Percentiles rank a stretch among this genome's conserved stretches.
phyloP scores from a whole-genome alignment of 2,329 filamentous ascomycete species.

The Xylaria sp. region DNA sequence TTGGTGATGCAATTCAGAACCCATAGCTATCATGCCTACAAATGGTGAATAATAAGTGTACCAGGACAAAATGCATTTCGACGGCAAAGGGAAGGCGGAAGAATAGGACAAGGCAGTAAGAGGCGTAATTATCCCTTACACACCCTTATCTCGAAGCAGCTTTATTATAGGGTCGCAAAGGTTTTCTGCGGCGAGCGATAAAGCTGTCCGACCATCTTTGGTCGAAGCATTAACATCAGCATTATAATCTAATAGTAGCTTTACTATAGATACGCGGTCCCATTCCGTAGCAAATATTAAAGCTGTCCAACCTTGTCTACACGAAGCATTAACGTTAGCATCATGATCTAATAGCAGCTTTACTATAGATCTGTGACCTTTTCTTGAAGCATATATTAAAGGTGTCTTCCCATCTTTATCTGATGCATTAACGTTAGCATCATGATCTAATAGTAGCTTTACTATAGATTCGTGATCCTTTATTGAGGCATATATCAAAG shows the following conservation, averaged over 20 bases:
- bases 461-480: not conserved
- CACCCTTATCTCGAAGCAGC: constrained; percentile 6
- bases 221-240: not conserved
- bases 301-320: not conserved
- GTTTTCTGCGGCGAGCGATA: not conserved
- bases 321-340: not conserved
- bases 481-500: not conserved
- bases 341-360: constrained; percentile 5
- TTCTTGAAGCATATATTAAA: not conserved
- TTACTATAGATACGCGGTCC: not conserved
- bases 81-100: too few species aligned
- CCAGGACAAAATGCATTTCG: too few species aligned
- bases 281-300: not conserved
- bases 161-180: not conserved
- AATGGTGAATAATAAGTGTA: too few species aligned
- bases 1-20: too few species aligned
- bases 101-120: too few species aligned
- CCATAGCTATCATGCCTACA: too few species aligned
- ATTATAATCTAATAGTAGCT: not conserved
- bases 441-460: not conserved
- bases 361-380: not conserved
- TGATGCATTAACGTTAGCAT: not conserved
- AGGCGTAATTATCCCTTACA: too few species aligned
- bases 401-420: not conserved
- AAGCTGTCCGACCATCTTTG: not conserved